Evolutionary conservation across 768 basidiomycete species (phyloP).

Genomic region (Termitomyces titanicus): DNA sequence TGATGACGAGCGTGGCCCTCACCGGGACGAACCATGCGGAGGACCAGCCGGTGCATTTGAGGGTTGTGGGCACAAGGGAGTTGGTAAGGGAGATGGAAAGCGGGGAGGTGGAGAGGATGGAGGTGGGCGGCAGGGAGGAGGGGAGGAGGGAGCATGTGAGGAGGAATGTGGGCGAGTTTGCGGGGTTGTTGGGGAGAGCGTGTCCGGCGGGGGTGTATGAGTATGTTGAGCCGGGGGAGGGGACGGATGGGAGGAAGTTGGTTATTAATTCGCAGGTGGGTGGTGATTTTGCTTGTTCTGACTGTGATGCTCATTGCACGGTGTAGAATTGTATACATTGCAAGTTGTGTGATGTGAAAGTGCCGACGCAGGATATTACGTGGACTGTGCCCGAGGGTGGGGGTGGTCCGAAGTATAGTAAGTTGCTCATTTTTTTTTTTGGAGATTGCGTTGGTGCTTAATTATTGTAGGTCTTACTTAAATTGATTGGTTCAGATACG

Average conservation of each 20-base stretch:
- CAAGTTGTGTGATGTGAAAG: slow-evolving; percentile 95
- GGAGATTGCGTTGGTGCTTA: neutral
- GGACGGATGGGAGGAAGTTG: slow-evolving; percentile 71
- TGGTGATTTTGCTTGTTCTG: slow-evolving; percentile 6
- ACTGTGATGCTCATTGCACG: neutral
- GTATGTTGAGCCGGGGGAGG: slow-evolving; percentile 73
- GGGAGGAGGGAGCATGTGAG: slow-evolving; percentile 64
- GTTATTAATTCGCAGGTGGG: slow-evolving; percentile 96
- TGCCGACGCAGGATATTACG: slow-evolving; percentile 93
- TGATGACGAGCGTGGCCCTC: slow-evolving; percentile 84
- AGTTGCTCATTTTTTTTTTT: slow-evolving; percentile 25
- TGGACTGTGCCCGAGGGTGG: slow-evolving; percentile 98
- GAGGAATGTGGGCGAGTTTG: slow-evolving; percentile 75
- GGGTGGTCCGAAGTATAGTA: slow-evolving; percentile 95
- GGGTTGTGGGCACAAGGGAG: slow-evolving; percentile 44
- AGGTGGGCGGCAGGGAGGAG: slow-evolving; percentile 36
- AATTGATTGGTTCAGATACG: no score
- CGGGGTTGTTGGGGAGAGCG: slow-evolving; percentile 81
- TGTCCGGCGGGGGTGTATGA: slow-evolving; percentile 98
- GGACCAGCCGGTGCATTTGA: slow-evolving; percentile 88
- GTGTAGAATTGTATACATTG: slow-evolving; percentile 91
- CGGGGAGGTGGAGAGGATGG: slow-evolving; percentile 15
- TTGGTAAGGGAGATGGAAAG: slow-evolving; percentile 23
- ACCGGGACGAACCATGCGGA: slow-evolving; percentile 98
- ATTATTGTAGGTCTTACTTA: slow-evolving; percentile 2